phyloP scores from a whole-genome alignment of 306 rosid species.

The Castanea sativa region DNA sequence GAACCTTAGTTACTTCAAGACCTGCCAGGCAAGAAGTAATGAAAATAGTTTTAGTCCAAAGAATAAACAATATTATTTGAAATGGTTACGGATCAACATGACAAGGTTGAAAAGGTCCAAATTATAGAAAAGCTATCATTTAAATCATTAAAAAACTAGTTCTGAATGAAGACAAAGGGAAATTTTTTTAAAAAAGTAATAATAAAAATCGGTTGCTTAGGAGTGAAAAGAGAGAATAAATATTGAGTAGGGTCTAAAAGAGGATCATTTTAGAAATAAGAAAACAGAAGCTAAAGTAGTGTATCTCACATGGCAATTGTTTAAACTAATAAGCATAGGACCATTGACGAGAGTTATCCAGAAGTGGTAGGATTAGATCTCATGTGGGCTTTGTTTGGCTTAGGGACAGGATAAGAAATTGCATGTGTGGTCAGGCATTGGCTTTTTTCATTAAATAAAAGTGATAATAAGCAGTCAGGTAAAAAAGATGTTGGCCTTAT shows the following conservation, averaged over 20 bases:
- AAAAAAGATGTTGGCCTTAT: constrained; percentile 14
- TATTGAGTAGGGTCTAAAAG: constrained; percentile 3
- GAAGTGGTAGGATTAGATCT: constrained; percentile 28
- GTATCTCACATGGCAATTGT: constrained; percentile 24
- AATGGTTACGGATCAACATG: background rate
- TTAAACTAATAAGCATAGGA: constrained; percentile 21
- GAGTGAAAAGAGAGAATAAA: background rate
- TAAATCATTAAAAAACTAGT: constrained; percentile 8
- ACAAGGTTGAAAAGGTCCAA: background rate
- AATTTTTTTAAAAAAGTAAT: too few species aligned
- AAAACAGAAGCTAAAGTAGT: background rate
- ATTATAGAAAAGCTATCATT: background rate
- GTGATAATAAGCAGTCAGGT: constrained; percentile 21
- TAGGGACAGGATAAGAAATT: constrained; percentile 38
- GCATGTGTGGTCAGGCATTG: constrained; percentile 29
- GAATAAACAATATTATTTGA: background rate
- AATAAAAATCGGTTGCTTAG: background rate
- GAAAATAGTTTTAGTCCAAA: background rate
- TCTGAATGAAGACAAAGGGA: constrained; percentile 4
- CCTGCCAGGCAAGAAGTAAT: constrained; percentile 28
- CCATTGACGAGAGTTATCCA: constrained; percentile 33
- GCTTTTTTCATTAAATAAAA: constrained; percentile 30
- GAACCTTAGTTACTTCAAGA: constrained; percentile 33
- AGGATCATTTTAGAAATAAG: background rate
- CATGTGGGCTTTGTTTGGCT: constrained; percentile 26